These are phyloP conservation scores for Hypoxylon intermedium DNA, from an alignment of 495 filamentous ascomycete genomes.

Conservation along the genomic window DNA sequence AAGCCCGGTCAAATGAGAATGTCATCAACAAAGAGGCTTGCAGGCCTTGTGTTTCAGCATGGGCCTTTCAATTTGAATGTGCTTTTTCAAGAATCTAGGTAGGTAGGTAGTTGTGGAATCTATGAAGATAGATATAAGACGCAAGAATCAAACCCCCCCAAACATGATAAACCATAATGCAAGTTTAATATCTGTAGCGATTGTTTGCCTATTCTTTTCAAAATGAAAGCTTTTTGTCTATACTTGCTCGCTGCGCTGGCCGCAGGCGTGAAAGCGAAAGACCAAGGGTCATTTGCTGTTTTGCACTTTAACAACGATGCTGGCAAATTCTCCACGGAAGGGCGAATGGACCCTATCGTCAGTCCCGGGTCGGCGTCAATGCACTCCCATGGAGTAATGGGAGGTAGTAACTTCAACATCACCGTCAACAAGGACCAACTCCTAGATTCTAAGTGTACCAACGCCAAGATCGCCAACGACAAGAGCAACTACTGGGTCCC, in stretches of 20 bases:
- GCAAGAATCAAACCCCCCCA: no score
- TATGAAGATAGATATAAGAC: no score
- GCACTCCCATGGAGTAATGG: conserved; percentile 71
- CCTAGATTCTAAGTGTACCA: conserved; percentile 66
- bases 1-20: conserved; percentile 2
- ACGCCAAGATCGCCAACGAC: conserved; percentile 67
- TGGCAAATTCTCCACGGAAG: conserved; percentile 53
- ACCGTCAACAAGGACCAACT: conserved; percentile 64
- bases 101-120: background rate
- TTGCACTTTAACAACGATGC: conserved; percentile 49
- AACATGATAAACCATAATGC: no score
- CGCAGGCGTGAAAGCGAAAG: conserved; percentile 37
- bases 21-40: background rate
- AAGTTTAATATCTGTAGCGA: background rate
- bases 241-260: conserved; percentile 31
- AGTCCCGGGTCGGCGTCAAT: conserved; percentile 60
- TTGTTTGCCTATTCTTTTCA: conserved; percentile 8
- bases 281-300: conserved; percentile 51
- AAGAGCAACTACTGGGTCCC: conserved; percentile 80
- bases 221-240: conserved; percentile 19
- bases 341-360: conserved; percentile 69
- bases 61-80: background rate
- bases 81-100: no score
- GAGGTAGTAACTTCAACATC: conserved; percentile 73
- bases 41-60: conserved; percentile 17